A percentile compares a stretch with the other conserved stretches of the same genome.
Evolutionary conservation across 1,284 basidiomycete genomes (phyloP).

Genomic region (Ganoderma lingzhi): DNA sequence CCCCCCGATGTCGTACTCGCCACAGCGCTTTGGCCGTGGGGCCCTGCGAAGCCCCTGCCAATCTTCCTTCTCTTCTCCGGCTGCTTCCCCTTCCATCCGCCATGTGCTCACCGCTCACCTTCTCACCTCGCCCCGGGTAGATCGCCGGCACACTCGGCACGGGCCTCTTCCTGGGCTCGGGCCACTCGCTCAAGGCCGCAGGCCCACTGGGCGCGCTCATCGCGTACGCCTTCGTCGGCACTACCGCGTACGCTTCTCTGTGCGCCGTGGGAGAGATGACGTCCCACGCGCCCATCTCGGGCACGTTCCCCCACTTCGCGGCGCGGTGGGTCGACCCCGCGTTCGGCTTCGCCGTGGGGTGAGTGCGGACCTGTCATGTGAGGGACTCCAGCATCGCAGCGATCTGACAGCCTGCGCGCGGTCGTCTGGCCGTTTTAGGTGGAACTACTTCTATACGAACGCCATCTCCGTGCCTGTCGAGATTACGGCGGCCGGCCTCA

Average conservation of each 20-base stretch:
- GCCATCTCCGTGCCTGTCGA: too few species aligned
- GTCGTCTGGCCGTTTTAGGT: too few species aligned
- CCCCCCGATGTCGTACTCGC: not conserved
- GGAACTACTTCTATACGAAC: too few species aligned
- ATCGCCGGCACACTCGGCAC: conserved; percentile 81
- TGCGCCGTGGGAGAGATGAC: conserved; percentile 78
- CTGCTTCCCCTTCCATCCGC: not conserved
- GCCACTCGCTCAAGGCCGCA: conserved; percentile 61
- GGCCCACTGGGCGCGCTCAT: conserved; percentile 71
- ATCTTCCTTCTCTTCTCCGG: not conserved
- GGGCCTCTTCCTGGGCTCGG: conserved; percentile 85
- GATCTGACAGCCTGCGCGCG: too few species aligned
- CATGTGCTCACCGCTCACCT: not conserved
- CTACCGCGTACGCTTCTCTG: conserved; percentile 70
- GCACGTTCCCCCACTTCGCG: conserved; percentile 76
- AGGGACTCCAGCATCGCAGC: too few species aligned
- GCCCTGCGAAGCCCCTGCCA: not conserved
- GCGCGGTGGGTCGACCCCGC: conserved; percentile 81
- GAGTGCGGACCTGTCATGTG: not conserved
- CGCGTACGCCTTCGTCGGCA: conserved; percentile 67
- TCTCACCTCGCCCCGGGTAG: conserved; percentile 40
- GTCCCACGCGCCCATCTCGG: conserved; percentile 74
- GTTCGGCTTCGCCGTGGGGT: conserved; percentile 68
- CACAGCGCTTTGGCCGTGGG: not conserved
- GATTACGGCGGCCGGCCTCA: too few species aligned